Conservation (phyloP, 2,329 filamentous ascomycete species). For the Cercospora beticola region DNA sequence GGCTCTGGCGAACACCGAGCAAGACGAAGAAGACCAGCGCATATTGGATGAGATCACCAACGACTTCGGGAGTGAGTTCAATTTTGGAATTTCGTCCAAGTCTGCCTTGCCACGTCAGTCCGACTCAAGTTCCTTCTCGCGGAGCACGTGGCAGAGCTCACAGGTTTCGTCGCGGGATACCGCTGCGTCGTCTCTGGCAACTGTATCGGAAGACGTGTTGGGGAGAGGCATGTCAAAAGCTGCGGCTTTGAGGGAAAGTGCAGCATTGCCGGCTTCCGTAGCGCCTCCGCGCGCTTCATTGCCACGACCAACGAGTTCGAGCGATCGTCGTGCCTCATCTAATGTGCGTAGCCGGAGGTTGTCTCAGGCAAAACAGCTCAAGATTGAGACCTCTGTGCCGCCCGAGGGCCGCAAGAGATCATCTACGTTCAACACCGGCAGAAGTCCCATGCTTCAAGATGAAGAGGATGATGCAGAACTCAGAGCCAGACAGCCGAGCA, state of each 20-base stretch:
- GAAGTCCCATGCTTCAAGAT: conserved; percentile 25
- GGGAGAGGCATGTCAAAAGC: conserved; percentile 40
- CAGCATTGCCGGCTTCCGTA: conserved; percentile 36
- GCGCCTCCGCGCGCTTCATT: conserved; percentile 31
- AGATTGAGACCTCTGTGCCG: conserved; percentile 71
- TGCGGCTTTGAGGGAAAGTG: conserved; percentile 15
- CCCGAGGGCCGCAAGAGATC: conserved; percentile 33
- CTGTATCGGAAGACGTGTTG: conserved; percentile 64
- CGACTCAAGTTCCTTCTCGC: conserved; percentile 76
- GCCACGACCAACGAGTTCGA: conserved; percentile 26
- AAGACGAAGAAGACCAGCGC: conserved; percentile 50
- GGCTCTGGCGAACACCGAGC: conserved; percentile 15
- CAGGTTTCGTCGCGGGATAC: conserved; percentile 58
- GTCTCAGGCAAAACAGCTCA: conserved; percentile 79
- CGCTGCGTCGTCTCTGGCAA: conserved; percentile 66
- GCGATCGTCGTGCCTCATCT: conserved; percentile 22
- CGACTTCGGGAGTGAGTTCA: conserved; percentile 75
- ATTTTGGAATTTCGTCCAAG: conserved; percentile 68
- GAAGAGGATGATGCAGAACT: conserved; percentile 25
- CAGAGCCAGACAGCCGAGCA: conserved; percentile 23
- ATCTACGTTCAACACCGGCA: conserved; percentile 35
- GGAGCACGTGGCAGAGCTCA: conserved; percentile 77
- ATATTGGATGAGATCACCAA: conserved; percentile 81
- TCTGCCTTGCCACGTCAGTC: conserved; percentile 73
- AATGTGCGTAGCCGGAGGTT: conserved; percentile 65